Evolutionary conservation across 495 filamentous ascomycete species (phyloP), one percentile per base, ranked within the genome.

Genomic region (Pseudevernia furfuracea): DNA sequence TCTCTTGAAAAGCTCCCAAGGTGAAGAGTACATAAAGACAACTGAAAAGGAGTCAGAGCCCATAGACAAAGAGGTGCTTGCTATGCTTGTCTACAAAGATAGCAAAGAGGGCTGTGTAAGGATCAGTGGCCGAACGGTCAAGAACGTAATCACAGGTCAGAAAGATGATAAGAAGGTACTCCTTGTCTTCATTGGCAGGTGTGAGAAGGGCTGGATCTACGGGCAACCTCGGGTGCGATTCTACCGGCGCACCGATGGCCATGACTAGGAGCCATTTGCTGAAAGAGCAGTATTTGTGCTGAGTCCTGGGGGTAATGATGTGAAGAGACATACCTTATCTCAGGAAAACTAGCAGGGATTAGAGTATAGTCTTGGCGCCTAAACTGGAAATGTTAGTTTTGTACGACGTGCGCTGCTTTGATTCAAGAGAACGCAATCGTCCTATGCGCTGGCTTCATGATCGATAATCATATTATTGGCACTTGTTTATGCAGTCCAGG

Each of bases 301-400:
- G 34, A 4, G 34, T 36, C n/a, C n/a, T n/a, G n/a, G n/a, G n/a
- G 41, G 15, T 1, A 44, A 44, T 3, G 41, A 44, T 21, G 19
- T 19, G 41, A 44, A 44, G 41, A 21, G 19, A 8, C 3, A n/a
- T n/a, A n/a, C n/a, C n/a, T n/a, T n/a, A n/a, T n/a, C n/a, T n/a
- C n/a, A n/a, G n/a, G n/a, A n/a, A n/a, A 11, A 49, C 46, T 49
- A 49, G 46, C 46, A 49, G 46, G 46, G 46, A 25, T 49, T 49
- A 49, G 46, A 25, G 25, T 49, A 49, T 8, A 49, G 46, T 8
- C 46, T 49, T 49, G 46, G 46, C 46, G 9, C 46, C 46, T 49
- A 49, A 49, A 25, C 46, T 23, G 3, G n/a, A 49, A 25, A 14
- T 8, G 46, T 49, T 49, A 49, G n/a, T 49, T 39, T 49, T 49